phyloP scores from a whole-genome alignment of 257 asterid genomes.

The Coffea canephora region DNA sequence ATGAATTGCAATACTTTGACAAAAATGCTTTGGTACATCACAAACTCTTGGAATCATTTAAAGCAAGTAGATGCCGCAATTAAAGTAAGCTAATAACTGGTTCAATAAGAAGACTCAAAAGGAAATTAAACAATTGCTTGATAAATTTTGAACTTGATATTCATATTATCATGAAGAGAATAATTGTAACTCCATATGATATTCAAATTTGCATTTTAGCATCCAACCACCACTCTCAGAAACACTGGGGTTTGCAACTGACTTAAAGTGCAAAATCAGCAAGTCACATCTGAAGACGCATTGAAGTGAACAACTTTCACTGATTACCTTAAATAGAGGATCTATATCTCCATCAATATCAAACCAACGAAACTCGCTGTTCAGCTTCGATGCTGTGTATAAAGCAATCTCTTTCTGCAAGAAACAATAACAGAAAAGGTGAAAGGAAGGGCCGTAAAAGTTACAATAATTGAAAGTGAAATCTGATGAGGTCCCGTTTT shows the following conservation, averaged over 20 bases:
- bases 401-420: slow-evolving; percentile 98
- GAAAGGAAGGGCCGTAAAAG: not conserved
- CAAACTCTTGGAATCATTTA: not conserved
- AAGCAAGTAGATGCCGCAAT: not conserved
- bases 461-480: not conserved
- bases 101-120: not conserved
- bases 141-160: not conserved
- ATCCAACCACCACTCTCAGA: not conserved
- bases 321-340: slow-evolving; percentile 91
- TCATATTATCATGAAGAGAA: not conserved
- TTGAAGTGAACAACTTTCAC: not conserved
- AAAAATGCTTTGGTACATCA: not conserved
- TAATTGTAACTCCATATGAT: not conserved
- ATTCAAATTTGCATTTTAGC: not conserved
- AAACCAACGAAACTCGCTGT: slow-evolving; percentile 94
- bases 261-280: not conserved
- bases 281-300: not conserved
- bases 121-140: not conserved
- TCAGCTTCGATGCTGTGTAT: slow-evolving; percentile 93
- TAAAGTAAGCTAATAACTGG: slow-evolving; percentile 5
- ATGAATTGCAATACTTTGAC: not conserved
- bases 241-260: not conserved
- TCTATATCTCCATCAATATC: slow-evolving; percentile 98
- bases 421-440: slow-evolving; percentile 20
- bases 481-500: not conserved